Conservation (phyloP, 768 basidiomycete genomes). For the Pulveroboletus frians region DNA sequence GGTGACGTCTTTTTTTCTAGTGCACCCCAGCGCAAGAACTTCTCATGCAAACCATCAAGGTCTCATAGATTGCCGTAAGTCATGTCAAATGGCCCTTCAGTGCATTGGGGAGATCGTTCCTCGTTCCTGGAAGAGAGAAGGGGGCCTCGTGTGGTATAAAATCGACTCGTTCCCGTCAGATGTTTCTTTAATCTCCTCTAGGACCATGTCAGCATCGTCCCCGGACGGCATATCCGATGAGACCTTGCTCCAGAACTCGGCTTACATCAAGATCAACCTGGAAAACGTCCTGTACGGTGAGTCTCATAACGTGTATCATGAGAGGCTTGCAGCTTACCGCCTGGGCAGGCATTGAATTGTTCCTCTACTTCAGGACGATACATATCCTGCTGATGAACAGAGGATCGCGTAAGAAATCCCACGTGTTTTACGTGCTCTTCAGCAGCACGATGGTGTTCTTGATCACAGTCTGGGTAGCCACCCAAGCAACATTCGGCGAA, state of each 20-base stretch:
- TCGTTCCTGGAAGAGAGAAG: not conserved
- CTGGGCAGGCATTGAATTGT: conserved; percentile 18
- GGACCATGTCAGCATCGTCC: not conserved
- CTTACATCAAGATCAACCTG: conserved; percentile 15
- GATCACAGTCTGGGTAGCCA: conserved; percentile 28
- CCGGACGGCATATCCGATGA: not conserved
- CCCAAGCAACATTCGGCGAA: conserved; percentile 21
- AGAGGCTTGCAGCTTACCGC: not conserved
- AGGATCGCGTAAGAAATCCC: conserved; percentile 3
- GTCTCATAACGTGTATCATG: not conserved
- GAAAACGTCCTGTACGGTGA: conserved; percentile 23
- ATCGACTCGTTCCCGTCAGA: not conserved
- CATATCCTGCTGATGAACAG: conserved; percentile 1
- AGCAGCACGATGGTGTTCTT: conserved; percentile 25
- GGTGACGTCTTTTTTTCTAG: too few species aligned
- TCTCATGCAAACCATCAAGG: too few species aligned
- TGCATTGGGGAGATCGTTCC: not conserved
- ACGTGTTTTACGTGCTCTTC: conserved; percentile 22
- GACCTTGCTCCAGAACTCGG: conserved; percentile 6
- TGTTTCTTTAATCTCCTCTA: not conserved
- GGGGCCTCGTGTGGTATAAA: conserved; percentile 6
- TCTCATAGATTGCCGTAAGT: too few species aligned
- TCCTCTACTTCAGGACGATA: conserved; percentile 25
- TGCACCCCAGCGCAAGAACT: too few species aligned
- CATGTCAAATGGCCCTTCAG: not conserved